A percentile compares a stretch with the other conserved stretches of the same genome.
Evolutionary conservation across 768 basidiomycete genomes (phyloP).

Genomic region (Mycena epipterygia): DNA sequence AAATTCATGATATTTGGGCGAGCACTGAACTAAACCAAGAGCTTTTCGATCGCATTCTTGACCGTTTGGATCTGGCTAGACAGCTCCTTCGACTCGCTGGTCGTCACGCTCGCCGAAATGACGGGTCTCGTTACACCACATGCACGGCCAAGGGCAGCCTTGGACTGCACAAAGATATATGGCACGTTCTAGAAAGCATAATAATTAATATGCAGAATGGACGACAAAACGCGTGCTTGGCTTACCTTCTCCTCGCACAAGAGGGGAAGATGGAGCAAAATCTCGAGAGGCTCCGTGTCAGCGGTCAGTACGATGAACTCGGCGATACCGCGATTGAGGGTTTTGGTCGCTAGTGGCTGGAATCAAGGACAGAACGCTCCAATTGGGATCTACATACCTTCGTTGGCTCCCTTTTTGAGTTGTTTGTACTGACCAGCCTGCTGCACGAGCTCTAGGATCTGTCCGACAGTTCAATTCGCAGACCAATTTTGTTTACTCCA

Average conservation of each 20-base stretch:
- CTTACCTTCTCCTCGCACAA: constrained; percentile 97
- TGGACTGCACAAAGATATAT: constrained; percentile 95
- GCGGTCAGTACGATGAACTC: constrained; percentile 98
- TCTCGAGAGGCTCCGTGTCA: constrained; percentile 98
- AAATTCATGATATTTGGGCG: not conserved
- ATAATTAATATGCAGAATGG: not conserved
- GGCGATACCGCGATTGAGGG: constrained; percentile 96
- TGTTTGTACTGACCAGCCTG: constrained; percentile 98
- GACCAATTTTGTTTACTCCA: not conserved
- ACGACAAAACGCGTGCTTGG: not conserved
- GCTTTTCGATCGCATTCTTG: constrained; percentile 86
- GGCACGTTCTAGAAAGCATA: constrained; percentile 86
- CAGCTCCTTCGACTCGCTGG: constrained; percentile 93
- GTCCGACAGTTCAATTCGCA: constrained; percentile 18
- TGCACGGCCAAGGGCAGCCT: constrained; percentile 95
- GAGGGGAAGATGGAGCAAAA: constrained; percentile 95
- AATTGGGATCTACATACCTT: constrained; percentile 69
- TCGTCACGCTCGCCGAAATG: constrained; percentile 96
- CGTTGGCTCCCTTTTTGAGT: constrained; percentile 98
- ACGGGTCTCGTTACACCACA: constrained; percentile 97
- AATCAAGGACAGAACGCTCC: not conserved
- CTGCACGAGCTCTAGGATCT: constrained; percentile 97
- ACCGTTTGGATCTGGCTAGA: constrained; percentile 89
- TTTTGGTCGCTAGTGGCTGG: constrained; percentile 85
- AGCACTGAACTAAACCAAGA: constrained; percentile 55